Evolutionary conservation across 495 filamentous ascomycete species (phyloP).

Genomic region (Talaromyces proteolyticus): DNA sequence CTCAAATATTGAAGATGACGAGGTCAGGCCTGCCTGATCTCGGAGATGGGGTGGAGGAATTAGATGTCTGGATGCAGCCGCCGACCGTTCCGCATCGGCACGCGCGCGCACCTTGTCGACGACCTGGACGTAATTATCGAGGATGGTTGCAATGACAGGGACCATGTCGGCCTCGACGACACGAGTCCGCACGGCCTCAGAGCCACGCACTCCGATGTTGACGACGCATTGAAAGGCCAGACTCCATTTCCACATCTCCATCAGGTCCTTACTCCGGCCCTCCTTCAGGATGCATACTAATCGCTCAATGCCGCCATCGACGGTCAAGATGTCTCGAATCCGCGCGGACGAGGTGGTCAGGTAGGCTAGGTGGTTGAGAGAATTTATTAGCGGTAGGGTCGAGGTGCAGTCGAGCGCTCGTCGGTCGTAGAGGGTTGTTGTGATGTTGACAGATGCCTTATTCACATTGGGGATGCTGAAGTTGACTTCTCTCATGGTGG

Average conservation of each 20-base stretch:
- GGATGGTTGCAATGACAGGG: constrained; percentile 96
- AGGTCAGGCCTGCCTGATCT: constrained; percentile 16
- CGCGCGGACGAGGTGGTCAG: constrained; percentile 97
- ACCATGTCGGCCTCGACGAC: constrained; percentile 99
- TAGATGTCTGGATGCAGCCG: constrained; percentile 37
- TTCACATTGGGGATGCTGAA: constrained; percentile 99
- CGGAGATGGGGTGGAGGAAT: constrained; percentile 11
- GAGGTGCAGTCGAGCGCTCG: constrained; percentile 97
- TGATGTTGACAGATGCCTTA: constrained; percentile 98
- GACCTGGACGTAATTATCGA: constrained; percentile 97
- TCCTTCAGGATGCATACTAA: constrained; percentile 97
- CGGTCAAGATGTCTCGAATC: constrained; percentile 93
- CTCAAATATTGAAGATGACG: constrained; percentile 29
- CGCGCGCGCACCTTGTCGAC: constrained; percentile 85
- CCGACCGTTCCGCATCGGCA: constrained; percentile 56
- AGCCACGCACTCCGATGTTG: constrained; percentile 95
- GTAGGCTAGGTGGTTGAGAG: constrained; percentile 94
- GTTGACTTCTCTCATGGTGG: constrained; percentile 94
- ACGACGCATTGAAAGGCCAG: constrained; percentile 97
- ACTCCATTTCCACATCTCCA: constrained; percentile 99
- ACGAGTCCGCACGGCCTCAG: constrained; percentile 84
- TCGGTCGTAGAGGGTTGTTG: constrained; percentile 94
- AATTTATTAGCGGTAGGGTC: constrained; percentile 94
- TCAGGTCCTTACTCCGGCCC: constrained; percentile 91
- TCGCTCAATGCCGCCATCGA: constrained; percentile 96